Base-by-base conservation (phyloP, 495 filamentous ascomycete genomes). In the Zalerion maritima region DNA sequence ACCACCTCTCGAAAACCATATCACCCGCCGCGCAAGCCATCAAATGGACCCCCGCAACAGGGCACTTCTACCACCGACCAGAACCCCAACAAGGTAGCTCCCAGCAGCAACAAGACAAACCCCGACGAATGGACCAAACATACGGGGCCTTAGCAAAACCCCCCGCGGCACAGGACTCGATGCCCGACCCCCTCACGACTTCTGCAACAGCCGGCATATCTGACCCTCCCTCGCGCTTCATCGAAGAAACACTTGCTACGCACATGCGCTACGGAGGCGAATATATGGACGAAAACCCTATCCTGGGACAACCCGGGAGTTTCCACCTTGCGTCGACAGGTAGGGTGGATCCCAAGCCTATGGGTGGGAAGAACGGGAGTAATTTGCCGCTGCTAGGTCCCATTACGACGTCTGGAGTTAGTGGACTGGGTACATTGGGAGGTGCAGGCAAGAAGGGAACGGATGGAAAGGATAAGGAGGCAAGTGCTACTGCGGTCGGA, bases 211-310 rank as follows among this genome's bases (percentile, higher is more conserved):
- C 37, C 29, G 48, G 33, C 20, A 60, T 57, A 40, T 35, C 45
- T 10, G 46, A 48, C 5, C 45, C 67, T 4, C 51, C 55, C 12
- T 43, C 52, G n/a, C 68, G 71, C 9, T 63, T 74, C 21, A 54
- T 85, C 3, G 71, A 73, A 30, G 75, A 89, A 34, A 67, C 75
- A 0, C 69, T 83, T 27, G 57, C 59, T 29, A 58, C 89, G 15
- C 58, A 75, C 26, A 50, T 74, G 10, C 63, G 64, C 20, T 75
- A 73, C 32, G 71, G 68, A 14, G 69, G 77, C 26, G 86, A 96
- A 30, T 92, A 71, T 51, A 84, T 89, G 72, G 84, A 97, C 51
- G 84, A 93, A 48, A 89, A 76, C 40, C 83, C 84, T 2, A 68
- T 93, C 26, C 71, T 78, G 1, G 86, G 86, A 25, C 75, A 80